Base-by-base conservation (phyloP, 2,329 filamentous ascomycete species). In the Cephalotrichum gorgonifer region DNA sequence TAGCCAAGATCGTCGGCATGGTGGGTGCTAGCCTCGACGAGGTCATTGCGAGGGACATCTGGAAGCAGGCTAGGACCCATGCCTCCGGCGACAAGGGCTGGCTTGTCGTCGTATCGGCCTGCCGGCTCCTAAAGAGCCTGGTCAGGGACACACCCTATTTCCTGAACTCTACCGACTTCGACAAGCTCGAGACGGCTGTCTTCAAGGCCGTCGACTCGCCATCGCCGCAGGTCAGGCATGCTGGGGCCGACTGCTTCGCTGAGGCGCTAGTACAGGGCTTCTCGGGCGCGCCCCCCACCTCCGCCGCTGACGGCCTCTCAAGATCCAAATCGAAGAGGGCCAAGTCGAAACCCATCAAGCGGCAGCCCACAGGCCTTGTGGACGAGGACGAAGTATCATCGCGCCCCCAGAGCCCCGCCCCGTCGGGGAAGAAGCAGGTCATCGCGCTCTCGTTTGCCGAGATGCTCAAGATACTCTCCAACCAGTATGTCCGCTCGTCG, bases 191-290 rank as follows among this genome's bases (percentile, higher is more conserved):
- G 64, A 78, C 78, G 30, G 80, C 85, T 6, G 70, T 94, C 15
- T 93, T 89, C 76, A 97, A 95, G 65, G 78, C 85, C 1, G 84
- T 94, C 52, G 93, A 98, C 57, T 90, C 84, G 31, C 66, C 81
- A 1, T 86, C 83, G 44, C 69, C 82, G 1, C 76, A 83, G 26
- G 88, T 95, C 47, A 79, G 93, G 52, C 86, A 91, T 64, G 87
- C 90, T 2, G 88, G 88, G 3, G 90, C 89, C 6, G 86, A 88
- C 49, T 91, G 87, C 61, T 74, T 97, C 51, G 86, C 89, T 9
- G 81, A 88, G 52, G 80, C 82, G n/a, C 72, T 98, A 54, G 83
- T 93, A 2, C 89, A 91, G 63, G 63, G 62, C 2, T 60, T 59
- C 33, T 83, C 84, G 1, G 75, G 79, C 27, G 35, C 17, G 35